Evolutionary conservation across 495 filamentous ascomycete genomes (phyloP).

Genomic region (Sordaria brevicollis): DNA sequence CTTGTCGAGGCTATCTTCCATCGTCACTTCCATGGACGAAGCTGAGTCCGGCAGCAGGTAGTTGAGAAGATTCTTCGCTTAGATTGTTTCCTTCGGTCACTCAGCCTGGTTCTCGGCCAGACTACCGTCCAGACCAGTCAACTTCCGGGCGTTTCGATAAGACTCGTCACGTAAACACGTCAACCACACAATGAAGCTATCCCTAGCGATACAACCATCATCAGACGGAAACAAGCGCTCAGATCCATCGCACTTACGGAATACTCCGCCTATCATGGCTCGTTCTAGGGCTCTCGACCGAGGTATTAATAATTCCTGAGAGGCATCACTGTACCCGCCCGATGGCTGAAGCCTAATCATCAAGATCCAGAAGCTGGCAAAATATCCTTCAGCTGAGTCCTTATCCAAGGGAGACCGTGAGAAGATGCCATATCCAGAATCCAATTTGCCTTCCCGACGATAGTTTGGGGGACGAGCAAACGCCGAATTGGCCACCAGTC

Average conservation of each 20-base stretch:
- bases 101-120: neutral
- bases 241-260: neutral
- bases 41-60: neutral
- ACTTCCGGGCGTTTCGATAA: neutral
- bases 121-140: neutral
- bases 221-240: neutral
- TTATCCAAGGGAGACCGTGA: neutral
- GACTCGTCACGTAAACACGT: neutral
- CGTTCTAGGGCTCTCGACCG: neutral
- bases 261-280: neutral
- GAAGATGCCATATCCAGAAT: neutral
- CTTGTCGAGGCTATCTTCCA: neutral
- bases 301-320: neutral
- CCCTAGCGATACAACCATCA: neutral
- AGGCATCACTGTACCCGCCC: neutral
- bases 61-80: neutral
- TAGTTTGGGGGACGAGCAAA: neutral
- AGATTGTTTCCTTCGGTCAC: neutral
- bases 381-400: neutral
- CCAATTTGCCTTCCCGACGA: neutral
- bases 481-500: neutral
- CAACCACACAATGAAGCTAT: neutral
- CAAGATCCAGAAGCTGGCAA: neutral
- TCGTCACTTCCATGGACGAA: neutral
- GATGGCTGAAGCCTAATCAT: neutral